Base-by-base conservation (phyloP, 2,329 filamentous ascomycete genomes). In the Hymenoscyphus scutula region DNA sequence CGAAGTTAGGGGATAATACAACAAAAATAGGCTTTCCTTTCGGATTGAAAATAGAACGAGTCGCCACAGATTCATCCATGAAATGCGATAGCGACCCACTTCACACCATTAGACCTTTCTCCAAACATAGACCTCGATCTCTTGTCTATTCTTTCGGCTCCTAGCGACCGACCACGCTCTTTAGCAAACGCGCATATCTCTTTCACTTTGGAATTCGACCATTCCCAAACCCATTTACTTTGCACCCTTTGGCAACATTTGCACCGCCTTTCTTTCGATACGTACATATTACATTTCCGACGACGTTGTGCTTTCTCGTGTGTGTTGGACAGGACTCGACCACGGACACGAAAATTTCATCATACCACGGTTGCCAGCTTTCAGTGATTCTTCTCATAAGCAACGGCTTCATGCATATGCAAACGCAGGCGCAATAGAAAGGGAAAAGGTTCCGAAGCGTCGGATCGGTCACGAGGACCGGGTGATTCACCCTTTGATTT, bases 401-500 rank as follows among this genome's bases (percentile, higher is more conserved):
- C 17, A 58, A 67, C 71, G 70, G 66, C 71, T 72, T 70, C 67
- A 72, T 72, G 71, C 71, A 72, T 70, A 67, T 66, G 64, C 69
- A 69, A 71, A 68, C 68, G 64, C 64, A 54, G 66, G 68, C 41
- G 41, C 41, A 48, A 48, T 48, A 48, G 23, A 70, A 67, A 34
- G 61, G 51, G 48, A 61, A 60, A 65, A 69, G 59, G 61, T 64
- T 58, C 56, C 65, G 63, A 68, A 55, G 60, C 54, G 59, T 56
- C 62, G 69, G 66, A 63, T 67, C 66, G 65, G 64, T 56, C 60
- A 66, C 62, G 60, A 63, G 62, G 56, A 34, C 34, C 41, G 41
- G 41, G 54, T 45, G 48, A 48, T 62, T 58, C 63, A 58, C 62
- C 48, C 48, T 62, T 62, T 65, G 65, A 63, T 60, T 61, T 55